Evolutionary conservation across 805 yeast species (phyloP), one percentile per base, ranked within the genome.

Genomic region (Ogataea henricii): DNA sequence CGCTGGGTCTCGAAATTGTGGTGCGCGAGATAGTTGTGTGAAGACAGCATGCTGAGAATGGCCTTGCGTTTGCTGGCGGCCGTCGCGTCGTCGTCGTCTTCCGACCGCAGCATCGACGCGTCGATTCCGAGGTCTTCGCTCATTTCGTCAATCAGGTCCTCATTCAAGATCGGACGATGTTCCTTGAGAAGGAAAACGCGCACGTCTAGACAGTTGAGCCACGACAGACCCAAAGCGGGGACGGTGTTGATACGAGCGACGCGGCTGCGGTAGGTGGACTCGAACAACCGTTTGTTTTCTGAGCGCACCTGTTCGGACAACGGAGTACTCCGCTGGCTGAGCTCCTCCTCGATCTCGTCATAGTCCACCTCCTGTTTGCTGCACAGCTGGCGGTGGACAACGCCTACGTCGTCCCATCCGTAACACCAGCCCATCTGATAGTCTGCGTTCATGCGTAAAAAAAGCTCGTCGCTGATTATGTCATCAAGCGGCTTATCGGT

Each of bases 401-500:
- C 49, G 1, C 63, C 70, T 23, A 63, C 54, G 21, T 59, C 69
- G 51, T 79, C 82, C 96, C 96, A 89, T 0, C 96, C 96, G 17
- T 81, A 75, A 38, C 81, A 68, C 77, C 85, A 81, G 6, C 91
- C 87, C 16, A 82, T 57, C 59, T 89, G 96, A 58, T 82, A 79
- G 47, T 84, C 86, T 42, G 76, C 67, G 33, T 69, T 70, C 47
- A 78, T 62, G 3, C 73, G 68, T 46, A 72, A 67, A 36, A 62
- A 55, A 6, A 63, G 58, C 12, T 57, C 67, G 22, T 63, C 65
- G 36, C 49, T 51, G n/a, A 64, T 48, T 5, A 60, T 57, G 62
- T 73, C 54, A 54, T 59, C 57, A 1, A 64, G 49, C 0, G 80
- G 76, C 48, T 77, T 76, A 57, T 86, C 92, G 34, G 90, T 78